These are phyloP conservation scores for Curvularia sp. DNA, from an alignment of 2,329 filamentous ascomycete genomes.

Conservation along the genomic window DNA sequence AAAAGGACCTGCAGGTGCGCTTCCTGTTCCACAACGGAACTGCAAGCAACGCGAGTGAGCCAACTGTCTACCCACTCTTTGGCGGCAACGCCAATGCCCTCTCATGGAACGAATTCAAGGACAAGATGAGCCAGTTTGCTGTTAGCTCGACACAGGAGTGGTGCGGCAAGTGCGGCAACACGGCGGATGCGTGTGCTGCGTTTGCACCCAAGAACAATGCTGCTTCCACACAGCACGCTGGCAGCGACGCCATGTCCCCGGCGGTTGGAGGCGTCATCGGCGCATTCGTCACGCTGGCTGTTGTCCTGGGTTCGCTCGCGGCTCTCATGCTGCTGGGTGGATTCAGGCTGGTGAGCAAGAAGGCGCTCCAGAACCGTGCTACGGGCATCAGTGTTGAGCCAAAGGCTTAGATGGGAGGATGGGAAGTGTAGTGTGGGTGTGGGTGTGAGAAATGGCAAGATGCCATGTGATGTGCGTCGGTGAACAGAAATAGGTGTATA, in stretches of 20 bases:
- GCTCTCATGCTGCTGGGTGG: constrained; percentile 64
- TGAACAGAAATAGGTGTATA: background rate
- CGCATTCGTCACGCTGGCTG: constrained; percentile 71
- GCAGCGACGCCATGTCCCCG: constrained; percentile 63
- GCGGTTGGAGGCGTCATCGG: constrained; percentile 83
- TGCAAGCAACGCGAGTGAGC: constrained; percentile 54
- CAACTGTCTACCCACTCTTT: constrained; percentile 66
- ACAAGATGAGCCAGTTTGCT: constrained; percentile 69
- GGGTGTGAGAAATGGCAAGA: too few species aligned
- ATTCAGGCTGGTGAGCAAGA: constrained; percentile 66
- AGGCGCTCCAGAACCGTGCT: constrained; percentile 39
- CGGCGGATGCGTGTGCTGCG: constrained; percentile 69
- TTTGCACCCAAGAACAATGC: constrained; percentile 37
- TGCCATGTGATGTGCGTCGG: too few species aligned
- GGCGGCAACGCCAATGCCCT: constrained; percentile 64
- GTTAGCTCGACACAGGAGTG: constrained; percentile 70
- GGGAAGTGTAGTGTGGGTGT: background rate
- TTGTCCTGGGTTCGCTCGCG: constrained; percentile 64
- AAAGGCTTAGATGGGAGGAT: constrained; percentile 20
- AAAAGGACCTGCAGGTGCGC: constrained; percentile 63
- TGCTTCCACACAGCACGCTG: constrained; percentile 19
- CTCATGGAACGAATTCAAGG: constrained; percentile 73
- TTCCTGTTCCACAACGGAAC: constrained; percentile 71
- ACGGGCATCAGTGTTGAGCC: constrained; percentile 9
- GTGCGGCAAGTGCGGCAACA: constrained; percentile 79